A percentile compares a stretch with the other conserved stretches of the same genome.
These are phyloP conservation scores for Escallonia herrerae DNA, from an alignment of 129 eudicot species.

Conservation along the genomic window DNA sequence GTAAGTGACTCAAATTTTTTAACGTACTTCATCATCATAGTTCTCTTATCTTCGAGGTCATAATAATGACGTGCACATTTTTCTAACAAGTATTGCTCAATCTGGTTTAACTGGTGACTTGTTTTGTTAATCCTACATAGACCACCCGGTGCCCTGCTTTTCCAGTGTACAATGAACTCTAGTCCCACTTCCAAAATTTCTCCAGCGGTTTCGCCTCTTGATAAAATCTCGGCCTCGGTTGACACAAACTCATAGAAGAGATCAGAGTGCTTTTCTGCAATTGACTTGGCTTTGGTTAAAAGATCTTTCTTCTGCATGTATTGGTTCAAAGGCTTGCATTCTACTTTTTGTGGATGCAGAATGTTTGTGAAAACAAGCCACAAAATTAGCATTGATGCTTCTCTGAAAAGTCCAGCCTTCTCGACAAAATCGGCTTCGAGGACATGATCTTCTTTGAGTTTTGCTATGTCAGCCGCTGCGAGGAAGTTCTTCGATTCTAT, in stretches of 20 bases:
- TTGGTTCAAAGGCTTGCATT: conserved; percentile 60
- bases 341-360: conserved; percentile 36
- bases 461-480: conserved; percentile 64
- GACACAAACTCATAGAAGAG: conserved; percentile 29
- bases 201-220: conserved; percentile 24
- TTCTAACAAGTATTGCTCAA: conserved; percentile 52
- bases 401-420: conserved; percentile 33
- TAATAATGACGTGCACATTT: conserved; percentile 44
- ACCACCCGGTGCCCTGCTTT: conserved; percentile 17
- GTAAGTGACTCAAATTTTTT: conserved; percentile 44
- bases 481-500: conserved; percentile 53
- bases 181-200: conserved; percentile 30
- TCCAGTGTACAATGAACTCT: conserved; percentile 48
- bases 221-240: conserved; percentile 32
- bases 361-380: conserved; percentile 32
- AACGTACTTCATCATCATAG: conserved; percentile 68
- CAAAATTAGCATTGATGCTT: conserved; percentile 29
- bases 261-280: conserved; percentile 24
- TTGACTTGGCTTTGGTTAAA: conserved; percentile 29
- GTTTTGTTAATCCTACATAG: neutral
- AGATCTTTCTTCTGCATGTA: conserved; percentile 37
- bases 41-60: conserved; percentile 25
- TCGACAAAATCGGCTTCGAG: conserved; percentile 52
- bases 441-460: conserved; percentile 39
- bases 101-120: conserved; percentile 32